Conservation (phyloP, 2,329 filamentous ascomycete genomes). For the Rugonectria rugulosa region DNA sequence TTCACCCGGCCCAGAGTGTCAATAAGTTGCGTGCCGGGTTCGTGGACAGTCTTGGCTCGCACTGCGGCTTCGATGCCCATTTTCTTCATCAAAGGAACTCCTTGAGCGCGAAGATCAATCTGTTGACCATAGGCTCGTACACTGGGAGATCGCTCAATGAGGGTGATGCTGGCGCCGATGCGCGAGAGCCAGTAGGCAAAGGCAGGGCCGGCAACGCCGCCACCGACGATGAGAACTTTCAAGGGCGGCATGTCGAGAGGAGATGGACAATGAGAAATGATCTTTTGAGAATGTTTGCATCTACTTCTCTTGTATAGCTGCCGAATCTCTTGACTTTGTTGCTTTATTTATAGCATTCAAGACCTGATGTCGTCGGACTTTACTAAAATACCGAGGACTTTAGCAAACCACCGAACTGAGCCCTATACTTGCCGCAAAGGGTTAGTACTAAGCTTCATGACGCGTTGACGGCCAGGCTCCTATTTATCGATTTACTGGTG, state of each 20-base stretch:
- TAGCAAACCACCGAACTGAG: no score
- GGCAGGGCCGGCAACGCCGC: slow-evolving; percentile 42
- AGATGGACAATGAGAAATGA: no score
- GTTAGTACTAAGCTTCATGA: no score
- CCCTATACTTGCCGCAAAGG: no score
- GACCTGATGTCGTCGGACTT: no score
- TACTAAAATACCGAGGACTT: no score
- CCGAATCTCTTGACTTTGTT: no score
- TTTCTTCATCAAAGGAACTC: slow-evolving; percentile 57
- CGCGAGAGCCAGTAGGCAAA: slow-evolving; percentile 42
- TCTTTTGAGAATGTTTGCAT: no score
- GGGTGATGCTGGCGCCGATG: slow-evolving; percentile 43
- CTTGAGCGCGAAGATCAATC: slow-evolving; percentile 61
- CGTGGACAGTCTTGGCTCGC: slow-evolving; percentile 48
- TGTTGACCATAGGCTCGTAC: slow-evolving; percentile 59
- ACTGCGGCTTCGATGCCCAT: slow-evolving; percentile 17
- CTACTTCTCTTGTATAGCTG: no score
- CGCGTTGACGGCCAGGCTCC: no score
- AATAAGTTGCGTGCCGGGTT: slow-evolving; percentile 57
- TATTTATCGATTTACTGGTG: no score
- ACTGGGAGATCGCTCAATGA: slow-evolving; percentile 49
- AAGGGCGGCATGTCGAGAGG: slow-evolving; percentile 20
- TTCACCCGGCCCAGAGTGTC: slow-evolving; percentile 46
- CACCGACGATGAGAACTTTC: slow-evolving; percentile 43
- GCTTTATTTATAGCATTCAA: no score